Base-by-base conservation (phyloP, 169 alveolate genomes). In the Plasmodium reichenowi region DNA sequence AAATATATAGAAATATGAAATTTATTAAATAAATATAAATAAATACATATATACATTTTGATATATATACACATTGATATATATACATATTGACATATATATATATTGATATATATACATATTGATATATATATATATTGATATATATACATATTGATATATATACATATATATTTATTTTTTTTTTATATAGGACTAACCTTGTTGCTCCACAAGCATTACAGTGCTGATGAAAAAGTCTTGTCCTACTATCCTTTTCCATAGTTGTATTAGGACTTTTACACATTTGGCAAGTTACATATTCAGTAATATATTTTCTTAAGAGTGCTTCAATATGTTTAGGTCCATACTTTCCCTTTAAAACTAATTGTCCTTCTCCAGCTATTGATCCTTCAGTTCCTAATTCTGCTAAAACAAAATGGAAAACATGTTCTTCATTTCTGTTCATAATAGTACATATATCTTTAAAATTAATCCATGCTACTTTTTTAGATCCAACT, bases 401-500 rank as follows among this genome's bases (percentile, higher is more conserved):
- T 66, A 98, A 74, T 94, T 98, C 99, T 22, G 98, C 96, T n/a
- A 96, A 73, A 45, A 98, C 98, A 89, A 96, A 98, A 92, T 95
- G 97, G 64, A 95, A 93, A n/a, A 97, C 98, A 91, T 98, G 99
- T 87, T 98, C 99, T 74, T 93, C 95, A 68, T 94, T 95, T 48
- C 99, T 92, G 64, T 96, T 96, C 99, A 97, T 96, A 48, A 96
- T 94, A 22, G 88, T 88, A 88, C 98, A 96, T 66, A 97, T 96
- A 72, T 96, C 99, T 54, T 95, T 96, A 93, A 97, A 98, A 95
- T 98, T 98, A 70, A 95, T 94, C 99, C 99, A 97, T 13, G 98
- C 98, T 1, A 97, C 98, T 93, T 97, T 98, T 93, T 97, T 98
- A n/a, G 99, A 96, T 29, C 99, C 99, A 2, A 97, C 98, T 15